These are phyloP conservation scores for Omphalea diandra DNA, from an alignment of 441 rosid species.

Conservation along the genomic window DNA sequence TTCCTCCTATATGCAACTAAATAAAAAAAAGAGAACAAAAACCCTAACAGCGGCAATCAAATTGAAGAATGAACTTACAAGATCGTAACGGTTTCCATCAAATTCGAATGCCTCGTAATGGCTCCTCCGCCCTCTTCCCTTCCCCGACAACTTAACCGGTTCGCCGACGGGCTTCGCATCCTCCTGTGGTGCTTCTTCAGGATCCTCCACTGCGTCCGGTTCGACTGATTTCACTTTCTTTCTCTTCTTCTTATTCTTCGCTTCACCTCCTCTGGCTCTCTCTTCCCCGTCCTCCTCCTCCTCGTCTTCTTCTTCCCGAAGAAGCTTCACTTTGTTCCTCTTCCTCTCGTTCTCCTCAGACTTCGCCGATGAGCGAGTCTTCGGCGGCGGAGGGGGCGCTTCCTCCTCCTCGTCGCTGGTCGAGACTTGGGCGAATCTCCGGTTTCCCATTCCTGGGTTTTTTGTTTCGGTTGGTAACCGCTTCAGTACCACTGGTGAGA, in stretches of 20 bases:
- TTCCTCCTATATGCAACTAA: constrained; percentile 4
- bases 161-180: constrained; percentile 86
- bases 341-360: constrained; percentile 38
- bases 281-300: constrained; percentile 20
- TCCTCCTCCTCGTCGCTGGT: constrained; percentile 86
- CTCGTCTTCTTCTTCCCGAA: constrained; percentile 24
- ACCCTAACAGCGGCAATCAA: not conserved
- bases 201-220: constrained; percentile 27
- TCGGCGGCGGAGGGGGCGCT: constrained; percentile 35
- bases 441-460: constrained; percentile 45
- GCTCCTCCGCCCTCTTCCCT: constrained; percentile 66
- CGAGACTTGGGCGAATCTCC: constrained; percentile 71
- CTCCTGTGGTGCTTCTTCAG: constrained; percentile 45
- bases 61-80: constrained; percentile 48
- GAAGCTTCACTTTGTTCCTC: constrained; percentile 33
- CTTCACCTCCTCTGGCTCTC: constrained; percentile 39
- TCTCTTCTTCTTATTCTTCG: constrained; percentile 29
- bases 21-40: not conserved
- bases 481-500: not conserved
- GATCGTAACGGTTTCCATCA: constrained; percentile 73
- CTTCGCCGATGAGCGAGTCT: constrained; percentile 30
- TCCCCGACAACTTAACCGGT: constrained; percentile 55
- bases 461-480: not conserved
- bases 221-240: constrained; percentile 23
- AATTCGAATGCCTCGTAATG: constrained; percentile 68